Evolutionary conservation across 1,284 basidiomycete genomes (phyloP), one percentile per base, ranked within the genome.

Genomic region (Trametes sp.): DNA sequence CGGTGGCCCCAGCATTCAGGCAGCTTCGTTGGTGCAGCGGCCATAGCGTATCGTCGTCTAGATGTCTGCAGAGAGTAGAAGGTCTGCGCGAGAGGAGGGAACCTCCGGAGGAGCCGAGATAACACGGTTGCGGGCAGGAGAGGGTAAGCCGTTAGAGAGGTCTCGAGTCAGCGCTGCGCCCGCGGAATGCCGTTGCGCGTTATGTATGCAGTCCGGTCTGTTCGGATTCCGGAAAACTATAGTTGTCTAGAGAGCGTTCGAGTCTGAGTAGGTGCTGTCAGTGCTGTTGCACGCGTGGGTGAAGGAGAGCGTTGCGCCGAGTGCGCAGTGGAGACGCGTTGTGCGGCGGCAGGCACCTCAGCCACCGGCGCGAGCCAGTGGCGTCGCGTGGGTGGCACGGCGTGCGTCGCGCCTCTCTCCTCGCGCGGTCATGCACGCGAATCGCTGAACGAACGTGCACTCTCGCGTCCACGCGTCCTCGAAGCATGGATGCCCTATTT

Each of bases 1-100:
- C 95, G 90, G 76, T 98, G 95, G 65, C 95, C 95, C 95, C 95
- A 97, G 76, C 95, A 96, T 70, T 95, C 92, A 33, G 74, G 74
- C 33, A 75, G 57, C 38, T 64, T 59, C 53, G 48, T 64, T 6
- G 64, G n/a, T 23, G 54, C n/a, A n/a, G n/a, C 21, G 1, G 70
- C 57, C 67, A 56, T 56, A 4, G 11, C 28, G 4, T 33, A 4
- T 26, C 33, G 51, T 28, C 14, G 35, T 45, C 41, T 8, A 35
- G n/a, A 45, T 21, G 28, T 4, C 9, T 23, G 19, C 11, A 56
- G 44, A 7, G 29, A 2, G 28, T 19, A 33, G 21, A 45, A 8
- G 13, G 23, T 6, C 13, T 6, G 45, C 45, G 24, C 7, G 45
- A 28, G 24, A 6, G 24, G 45, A n/a, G 38, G 13, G 4, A 41